Conservation (phyloP, 139 green algal species). For the Parachlorella kessleri region DNA sequence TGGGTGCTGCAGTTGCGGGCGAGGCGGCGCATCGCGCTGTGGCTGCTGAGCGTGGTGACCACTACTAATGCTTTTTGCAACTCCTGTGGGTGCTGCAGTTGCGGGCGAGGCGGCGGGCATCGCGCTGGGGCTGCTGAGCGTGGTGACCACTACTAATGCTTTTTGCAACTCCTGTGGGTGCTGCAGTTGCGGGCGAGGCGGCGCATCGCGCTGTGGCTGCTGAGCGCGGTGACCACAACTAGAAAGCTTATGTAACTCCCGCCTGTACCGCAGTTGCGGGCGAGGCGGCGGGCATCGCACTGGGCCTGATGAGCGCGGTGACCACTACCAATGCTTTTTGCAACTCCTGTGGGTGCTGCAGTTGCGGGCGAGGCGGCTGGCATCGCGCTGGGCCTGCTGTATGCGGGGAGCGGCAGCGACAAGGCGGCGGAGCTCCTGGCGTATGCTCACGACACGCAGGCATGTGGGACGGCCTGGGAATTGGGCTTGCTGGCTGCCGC, state of each 20-base stretch:
- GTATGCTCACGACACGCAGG: slow-evolving; percentile 96
- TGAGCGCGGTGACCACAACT: no score
- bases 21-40: no score
- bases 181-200: slow-evolving; percentile 71
- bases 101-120: slow-evolving; percentile 86
- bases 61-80: no score
- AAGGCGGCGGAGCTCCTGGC: slow-evolving; percentile 89
- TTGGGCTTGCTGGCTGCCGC: no score
- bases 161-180: no score
- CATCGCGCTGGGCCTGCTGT: slow-evolving; percentile 92
- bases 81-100: no score
- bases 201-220: slow-evolving; percentile 91
- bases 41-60: no score
- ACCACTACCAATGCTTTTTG: slow-evolving; percentile 70
- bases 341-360: slow-evolving; percentile 28
- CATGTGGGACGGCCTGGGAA: background rate
- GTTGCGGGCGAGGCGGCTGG: slow-evolving; percentile 83
- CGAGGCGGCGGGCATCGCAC: slow-evolving; percentile 83
- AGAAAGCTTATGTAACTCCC: no score
- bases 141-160: no score
- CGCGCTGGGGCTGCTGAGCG: slow-evolving; percentile 90
- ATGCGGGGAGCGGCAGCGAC: slow-evolving; percentile 75
- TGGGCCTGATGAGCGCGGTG: slow-evolving; percentile 92
- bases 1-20: no score
- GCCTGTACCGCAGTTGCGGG: slow-evolving; percentile 55